These are phyloP conservation scores for Ascomycota sp. DNA, from an alignment of 2,329 filamentous ascomycete species.

Conservation along the genomic window DNA sequence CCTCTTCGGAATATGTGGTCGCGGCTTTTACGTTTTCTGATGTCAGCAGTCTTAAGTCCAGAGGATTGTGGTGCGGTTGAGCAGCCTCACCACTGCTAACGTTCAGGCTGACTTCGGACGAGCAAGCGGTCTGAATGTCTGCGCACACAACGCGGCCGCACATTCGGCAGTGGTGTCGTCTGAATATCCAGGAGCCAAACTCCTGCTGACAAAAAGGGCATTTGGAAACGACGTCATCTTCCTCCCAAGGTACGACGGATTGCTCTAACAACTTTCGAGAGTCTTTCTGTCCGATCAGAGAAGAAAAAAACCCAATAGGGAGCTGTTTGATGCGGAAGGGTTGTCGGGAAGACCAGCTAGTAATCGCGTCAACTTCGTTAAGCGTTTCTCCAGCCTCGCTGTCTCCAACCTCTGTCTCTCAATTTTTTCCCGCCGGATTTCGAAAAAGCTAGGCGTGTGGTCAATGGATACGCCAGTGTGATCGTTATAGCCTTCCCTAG, in stretches of 20 bases:
- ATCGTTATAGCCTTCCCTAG: constrained; percentile 86
- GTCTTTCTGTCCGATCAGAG: constrained; percentile 47
- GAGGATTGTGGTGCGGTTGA: too few species aligned
- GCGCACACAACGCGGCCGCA: constrained; percentile 88
- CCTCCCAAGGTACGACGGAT: constrained; percentile 85
- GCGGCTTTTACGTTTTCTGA: constrained; percentile 3
- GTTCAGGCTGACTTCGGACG: constrained; percentile 61
- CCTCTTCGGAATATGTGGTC: constrained; percentile 20
- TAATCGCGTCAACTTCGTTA: constrained; percentile 75
- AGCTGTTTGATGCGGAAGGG: constrained; percentile 26
- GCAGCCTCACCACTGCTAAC: constrained; percentile 32
- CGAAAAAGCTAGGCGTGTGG: constrained; percentile 49
- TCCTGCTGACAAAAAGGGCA: constrained; percentile 95
- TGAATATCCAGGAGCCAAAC: constrained; percentile 81
- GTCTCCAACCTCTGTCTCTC: constrained; percentile 77
- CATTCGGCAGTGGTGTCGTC: constrained; percentile 83
- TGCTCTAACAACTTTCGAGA: constrained; percentile 71
- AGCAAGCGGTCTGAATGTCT: constrained; percentile 68
- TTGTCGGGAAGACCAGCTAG: constrained; percentile 58
- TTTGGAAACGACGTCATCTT: constrained; percentile 57
- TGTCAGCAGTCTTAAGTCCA: too few species aligned
- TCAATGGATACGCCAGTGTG: constrained; percentile 52
- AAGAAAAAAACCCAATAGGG: constrained; percentile 38
- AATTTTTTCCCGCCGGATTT: constrained; percentile 53
- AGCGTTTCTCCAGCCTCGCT: constrained; percentile 71